These are phyloP conservation scores for Acer yangbiense DNA, from an alignment of 345 rosid genomes.

Conservation along the genomic window DNA sequence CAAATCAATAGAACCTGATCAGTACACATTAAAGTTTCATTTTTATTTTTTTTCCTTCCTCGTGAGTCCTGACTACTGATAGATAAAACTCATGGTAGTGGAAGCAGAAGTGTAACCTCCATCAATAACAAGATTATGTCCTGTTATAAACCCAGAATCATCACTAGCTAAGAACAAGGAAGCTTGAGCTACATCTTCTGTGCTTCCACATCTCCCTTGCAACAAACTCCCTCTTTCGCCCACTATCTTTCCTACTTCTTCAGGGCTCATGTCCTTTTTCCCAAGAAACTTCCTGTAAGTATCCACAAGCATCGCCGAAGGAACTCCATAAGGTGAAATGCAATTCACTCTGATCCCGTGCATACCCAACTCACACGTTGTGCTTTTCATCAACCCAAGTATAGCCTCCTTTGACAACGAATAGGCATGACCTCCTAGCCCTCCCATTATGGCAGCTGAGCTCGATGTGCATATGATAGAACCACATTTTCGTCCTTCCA, in stretches of 20 bases:
- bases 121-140: constrained; percentile 74
- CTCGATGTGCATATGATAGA: constrained; percentile 79
- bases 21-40: not conserved
- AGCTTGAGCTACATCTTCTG: constrained; percentile 69
- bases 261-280: constrained; percentile 39
- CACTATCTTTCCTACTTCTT: constrained; percentile 54
- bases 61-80: constrained; percentile 20
- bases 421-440: constrained; percentile 76
- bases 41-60: too few species aligned
- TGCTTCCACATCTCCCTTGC: constrained; percentile 50
- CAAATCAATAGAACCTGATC: not conserved
- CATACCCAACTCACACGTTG: constrained; percentile 73
- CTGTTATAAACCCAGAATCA: constrained; percentile 67
- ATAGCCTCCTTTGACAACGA: constrained; percentile 71
- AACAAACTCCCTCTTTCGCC: constrained; percentile 67
- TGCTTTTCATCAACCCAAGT: constrained; percentile 52
- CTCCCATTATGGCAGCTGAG: constrained; percentile 77
- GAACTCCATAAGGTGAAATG: constrained; percentile 90
- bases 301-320: constrained; percentile 73
- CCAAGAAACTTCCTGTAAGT: constrained; percentile 50
- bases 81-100: constrained; percentile 49
- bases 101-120: constrained; percentile 76
- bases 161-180: constrained; percentile 72
- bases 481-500: constrained; percentile 52
- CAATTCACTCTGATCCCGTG: constrained; percentile 76